Conservation (phyloP, 116 monocot genomes). For the Trichopus zeylanicus region DNA sequence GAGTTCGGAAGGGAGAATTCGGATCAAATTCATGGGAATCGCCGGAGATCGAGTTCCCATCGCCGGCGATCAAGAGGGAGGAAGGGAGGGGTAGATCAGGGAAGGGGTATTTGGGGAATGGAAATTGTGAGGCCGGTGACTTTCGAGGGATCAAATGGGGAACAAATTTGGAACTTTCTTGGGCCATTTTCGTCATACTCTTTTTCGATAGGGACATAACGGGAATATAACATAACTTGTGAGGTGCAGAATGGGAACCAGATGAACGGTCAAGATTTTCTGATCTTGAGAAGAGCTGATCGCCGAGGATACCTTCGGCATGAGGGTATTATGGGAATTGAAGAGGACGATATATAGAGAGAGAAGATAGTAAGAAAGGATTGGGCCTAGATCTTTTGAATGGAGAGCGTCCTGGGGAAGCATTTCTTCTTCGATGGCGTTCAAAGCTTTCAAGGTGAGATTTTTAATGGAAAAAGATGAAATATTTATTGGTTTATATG, state of each 20-base stretch:
- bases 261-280: too few relatives aligned
- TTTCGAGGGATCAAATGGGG: neutral
- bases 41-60: neutral
- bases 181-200: too few relatives aligned
- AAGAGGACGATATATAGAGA: too few relatives aligned
- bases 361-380: too few relatives aligned
- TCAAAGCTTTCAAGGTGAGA: neutral
- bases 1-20: neutral
- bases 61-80: neutral
- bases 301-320: too few relatives aligned
- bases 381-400: too few relatives aligned
- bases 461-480: neutral
- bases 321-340: too few relatives aligned
- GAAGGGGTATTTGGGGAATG: conserved; percentile 24
- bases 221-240: too few relatives aligned
- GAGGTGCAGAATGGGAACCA: too few relatives aligned
- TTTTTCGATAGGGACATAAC: too few relatives aligned
- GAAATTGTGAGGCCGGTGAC: neutral
- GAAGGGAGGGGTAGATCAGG: neutral
- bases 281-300: too few relatives aligned
- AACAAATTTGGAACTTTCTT: neutral
- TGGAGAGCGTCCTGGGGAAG: neutral
- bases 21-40: neutral
- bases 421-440: neutral
- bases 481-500: too few relatives aligned